A percentile compares a stretch with the other conserved stretches of the same genome.
These are phyloP conservation scores for Fusarium secorum DNA, from an alignment of 2,329 filamentous ascomycete genomes.

Conservation along the genomic window DNA sequence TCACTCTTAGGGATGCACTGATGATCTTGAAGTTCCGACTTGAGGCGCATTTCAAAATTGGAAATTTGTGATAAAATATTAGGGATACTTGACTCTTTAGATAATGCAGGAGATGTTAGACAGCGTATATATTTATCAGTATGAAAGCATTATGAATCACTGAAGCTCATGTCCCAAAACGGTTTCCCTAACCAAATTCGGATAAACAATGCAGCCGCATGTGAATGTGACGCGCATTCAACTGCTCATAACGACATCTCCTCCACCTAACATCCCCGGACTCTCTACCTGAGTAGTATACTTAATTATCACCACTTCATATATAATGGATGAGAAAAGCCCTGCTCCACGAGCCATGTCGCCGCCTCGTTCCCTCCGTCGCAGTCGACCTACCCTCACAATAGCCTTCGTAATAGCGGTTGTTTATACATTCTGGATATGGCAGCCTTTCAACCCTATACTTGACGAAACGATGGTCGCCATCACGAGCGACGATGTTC, in stretches of 20 bases:
- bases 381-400: slow-evolving; percentile 35
- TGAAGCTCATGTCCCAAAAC: slow-evolving; percentile 9
- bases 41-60: background rate
- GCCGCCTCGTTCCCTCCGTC: slow-evolving; percentile 36
- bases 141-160: background rate
- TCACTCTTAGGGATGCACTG: background rate
- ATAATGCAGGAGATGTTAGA: background rate
- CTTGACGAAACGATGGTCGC: slow-evolving; percentile 8
- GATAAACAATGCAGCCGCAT: slow-evolving; percentile 34
- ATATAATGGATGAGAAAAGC: slow-evolving; percentile 46
- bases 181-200: slow-evolving; percentile 3
- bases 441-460: slow-evolving; percentile 34
- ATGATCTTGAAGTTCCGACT: background rate
- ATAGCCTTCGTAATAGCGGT: slow-evolving; percentile 38
- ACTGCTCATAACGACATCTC: slow-evolving; percentile 27
- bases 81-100: background rate
- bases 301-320: background rate
- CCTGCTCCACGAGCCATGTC: slow-evolving; percentile 31
- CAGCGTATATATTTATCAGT: background rate
- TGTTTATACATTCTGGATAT: slow-evolving; percentile 41
- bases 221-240: slow-evolving; percentile 15
- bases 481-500: background rate
- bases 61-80: background rate
- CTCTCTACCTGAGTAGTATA: slow-evolving; percentile 4
- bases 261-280: slow-evolving; percentile 6